phyloP scores from a whole-genome alignment of 2,329 filamentous ascomycete species.

The Paradendryphiella salina region DNA sequence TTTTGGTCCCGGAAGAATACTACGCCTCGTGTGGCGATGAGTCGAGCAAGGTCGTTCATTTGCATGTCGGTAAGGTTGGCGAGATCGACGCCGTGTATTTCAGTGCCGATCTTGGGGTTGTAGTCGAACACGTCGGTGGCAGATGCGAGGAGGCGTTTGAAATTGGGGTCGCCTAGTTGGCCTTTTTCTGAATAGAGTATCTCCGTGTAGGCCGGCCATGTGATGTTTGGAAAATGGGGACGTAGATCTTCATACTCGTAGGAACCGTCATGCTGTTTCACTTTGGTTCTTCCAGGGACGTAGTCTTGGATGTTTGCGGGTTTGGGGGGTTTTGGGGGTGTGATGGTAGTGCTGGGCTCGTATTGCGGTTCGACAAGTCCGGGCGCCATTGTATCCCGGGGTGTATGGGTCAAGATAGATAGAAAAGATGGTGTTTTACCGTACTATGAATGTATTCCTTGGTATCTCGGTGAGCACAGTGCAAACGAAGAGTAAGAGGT shows the following conservation, averaged over 20 bases:
- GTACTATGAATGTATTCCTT: background rate
- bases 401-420: background rate
- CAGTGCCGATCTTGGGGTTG: slow-evolving; percentile 60
- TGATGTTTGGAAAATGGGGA: slow-evolving; percentile 57
- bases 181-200: slow-evolving; percentile 59
- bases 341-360: slow-evolving; percentile 16
- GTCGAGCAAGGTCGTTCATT: slow-evolving; percentile 58
- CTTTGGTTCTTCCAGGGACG: slow-evolving; percentile 53
- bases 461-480: background rate
- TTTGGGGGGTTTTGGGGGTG: slow-evolving; percentile 24
- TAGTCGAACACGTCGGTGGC: slow-evolving; percentile 62
- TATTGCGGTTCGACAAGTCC: slow-evolving; percentile 38
- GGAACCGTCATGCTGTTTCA: slow-evolving; percentile 51
- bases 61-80: slow-evolving; percentile 55
- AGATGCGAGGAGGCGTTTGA: slow-evolving; percentile 56
- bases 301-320: slow-evolving; percentile 44
- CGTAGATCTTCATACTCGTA: slow-evolving; percentile 59
- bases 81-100: slow-evolving; percentile 57
- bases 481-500: background rate
- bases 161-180: slow-evolving; percentile 57
- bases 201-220: slow-evolving; percentile 56
- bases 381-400: slow-evolving; percentile 33
- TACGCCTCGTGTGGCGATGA: slow-evolving; percentile 60
- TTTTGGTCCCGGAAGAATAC: slow-evolving; percentile 62
- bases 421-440: background rate